phyloP scores from a whole-genome alignment of 2,329 filamentous ascomycete genomes.

The Diaporthe vaccinii region DNA sequence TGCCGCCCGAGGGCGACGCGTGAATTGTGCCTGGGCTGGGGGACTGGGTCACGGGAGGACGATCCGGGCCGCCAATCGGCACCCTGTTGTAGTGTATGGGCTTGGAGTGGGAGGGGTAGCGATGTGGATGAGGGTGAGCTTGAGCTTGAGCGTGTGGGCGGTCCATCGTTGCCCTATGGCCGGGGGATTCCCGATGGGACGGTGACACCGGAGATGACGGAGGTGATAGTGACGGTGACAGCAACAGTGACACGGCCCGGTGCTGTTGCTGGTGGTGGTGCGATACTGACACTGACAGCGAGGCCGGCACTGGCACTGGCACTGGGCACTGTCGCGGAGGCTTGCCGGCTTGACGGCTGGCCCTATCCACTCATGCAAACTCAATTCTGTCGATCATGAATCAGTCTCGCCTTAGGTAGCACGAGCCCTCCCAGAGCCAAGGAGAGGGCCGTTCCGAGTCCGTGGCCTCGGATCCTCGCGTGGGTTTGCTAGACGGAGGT shows the following conservation, averaged over 20 bases:
- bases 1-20: constrained; percentile 32
- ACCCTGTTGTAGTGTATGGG: constrained; percentile 38
- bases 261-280: background rate
- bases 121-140: constrained; percentile 3
- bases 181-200: constrained; percentile 30
- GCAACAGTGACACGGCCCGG: background rate
- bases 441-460: constrained; percentile 31
- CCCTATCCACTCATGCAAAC: constrained; percentile 31
- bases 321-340: background rate
- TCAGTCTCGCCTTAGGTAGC: constrained; percentile 27
- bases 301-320: background rate
- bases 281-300: constrained; percentile 16
- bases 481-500: constrained; percentile 25
- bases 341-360: background rate
- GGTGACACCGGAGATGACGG: background rate
- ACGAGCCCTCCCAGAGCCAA: constrained; percentile 33
- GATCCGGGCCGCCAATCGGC: constrained; percentile 40
- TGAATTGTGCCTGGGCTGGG: constrained; percentile 39
- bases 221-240: background rate
- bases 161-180: constrained; percentile 27
- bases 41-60: constrained; percentile 40
- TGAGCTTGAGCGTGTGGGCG: constrained; percentile 2
- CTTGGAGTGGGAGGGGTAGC: constrained; percentile 29
- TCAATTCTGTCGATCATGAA: constrained; percentile 30
- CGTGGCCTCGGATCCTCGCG: constrained; percentile 35